Base-by-base conservation (phyloP, 306 rosid species). In the Rosa persica region DNA sequence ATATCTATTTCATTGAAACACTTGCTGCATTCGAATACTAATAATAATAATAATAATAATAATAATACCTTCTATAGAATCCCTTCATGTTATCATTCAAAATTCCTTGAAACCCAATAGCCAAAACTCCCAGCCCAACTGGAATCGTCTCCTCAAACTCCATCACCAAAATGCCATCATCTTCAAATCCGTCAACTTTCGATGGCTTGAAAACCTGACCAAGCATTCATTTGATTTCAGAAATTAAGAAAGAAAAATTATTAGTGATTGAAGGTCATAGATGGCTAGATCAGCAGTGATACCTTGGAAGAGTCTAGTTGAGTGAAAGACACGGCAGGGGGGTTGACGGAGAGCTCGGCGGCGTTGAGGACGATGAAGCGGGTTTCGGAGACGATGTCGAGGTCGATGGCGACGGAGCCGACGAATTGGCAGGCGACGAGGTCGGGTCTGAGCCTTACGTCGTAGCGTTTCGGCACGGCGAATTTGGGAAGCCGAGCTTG, bases 81-180 rank as follows among this genome's bases (percentile, higher is more conserved):
- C 98, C 98, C 85, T 92, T 95, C 97, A 92, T 90, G 60, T 79
- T 84, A 80, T 95, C 98, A 71, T 88, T 92, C 88, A 95, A 84
- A 76, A 48, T 86, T 77, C 98, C 98, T 70, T 92, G 83, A 81
- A 92, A 95, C 61, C 36, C 76, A 82, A 95, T 89, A 54, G 73
- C 55, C 81, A 95, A 83, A n/a, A 88, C 80, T 75, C 98, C 98
- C 15, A 78, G 52, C 65, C 98, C 98, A 70, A 75, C 20, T 2
- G 92, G 96, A 36, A 95, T 69, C 0, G 72, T 40, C 77, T 89
- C 89, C 0, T 88, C 55, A 54, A 95, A 92, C 86, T 86, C 98
- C 93, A 92, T 70, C 8, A 95, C 93, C 83, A 95, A 79, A 83
- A 95, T 89, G 44, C 90, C 91, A 76, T 89, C 94, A 42, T 69